Conservation (phyloP, 169 alveolate genomes). For the Plasmodium fragile region DNA sequence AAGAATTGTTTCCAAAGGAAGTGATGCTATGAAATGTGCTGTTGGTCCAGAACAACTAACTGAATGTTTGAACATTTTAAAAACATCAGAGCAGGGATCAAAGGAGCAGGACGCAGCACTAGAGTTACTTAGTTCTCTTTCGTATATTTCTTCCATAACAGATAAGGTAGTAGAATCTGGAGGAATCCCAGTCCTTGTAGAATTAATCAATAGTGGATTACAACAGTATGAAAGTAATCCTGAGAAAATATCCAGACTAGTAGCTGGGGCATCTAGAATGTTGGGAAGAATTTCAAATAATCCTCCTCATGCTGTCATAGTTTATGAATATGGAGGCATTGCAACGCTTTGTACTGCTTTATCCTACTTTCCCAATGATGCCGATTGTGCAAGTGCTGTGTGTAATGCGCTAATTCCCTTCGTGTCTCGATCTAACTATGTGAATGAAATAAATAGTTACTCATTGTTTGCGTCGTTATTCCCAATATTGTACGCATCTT, state of each 20-base stretch:
- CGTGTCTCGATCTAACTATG: conserved; percentile 83
- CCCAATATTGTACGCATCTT: conserved; percentile 88
- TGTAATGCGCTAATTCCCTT: conserved; percentile 90
- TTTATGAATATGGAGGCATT: conserved; percentile 89
- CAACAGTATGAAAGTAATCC: conserved; percentile 86
- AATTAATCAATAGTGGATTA: conserved; percentile 89
- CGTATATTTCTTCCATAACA: conserved; percentile 92
- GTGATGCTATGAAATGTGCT: conserved; percentile 90
- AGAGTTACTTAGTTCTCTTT: conserved; percentile 90
- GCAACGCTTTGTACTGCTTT: conserved; percentile 91
- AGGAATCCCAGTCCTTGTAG: conserved; percentile 90
- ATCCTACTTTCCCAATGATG: conserved; percentile 86
- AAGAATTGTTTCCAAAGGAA: conserved; percentile 86
- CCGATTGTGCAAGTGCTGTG: conserved; percentile 88
- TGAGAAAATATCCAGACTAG: conserved; percentile 86
- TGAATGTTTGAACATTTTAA: conserved; percentile 89
- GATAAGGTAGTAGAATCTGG: conserved; percentile 93
- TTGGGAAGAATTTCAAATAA: conserved; percentile 90
- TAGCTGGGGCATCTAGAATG: conserved; percentile 91
- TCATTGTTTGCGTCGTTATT: conserved; percentile 87
- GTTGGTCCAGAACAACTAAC: conserved; percentile 91
- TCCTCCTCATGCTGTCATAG: conserved; percentile 89
- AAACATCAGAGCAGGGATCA: conserved; percentile 87
- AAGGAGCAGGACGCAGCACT: conserved; percentile 92
- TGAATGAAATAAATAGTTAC: conserved; percentile 81